Conservation (phyloP, 768 basidiomycete species). For the Albatrellus ellisii region DNA sequence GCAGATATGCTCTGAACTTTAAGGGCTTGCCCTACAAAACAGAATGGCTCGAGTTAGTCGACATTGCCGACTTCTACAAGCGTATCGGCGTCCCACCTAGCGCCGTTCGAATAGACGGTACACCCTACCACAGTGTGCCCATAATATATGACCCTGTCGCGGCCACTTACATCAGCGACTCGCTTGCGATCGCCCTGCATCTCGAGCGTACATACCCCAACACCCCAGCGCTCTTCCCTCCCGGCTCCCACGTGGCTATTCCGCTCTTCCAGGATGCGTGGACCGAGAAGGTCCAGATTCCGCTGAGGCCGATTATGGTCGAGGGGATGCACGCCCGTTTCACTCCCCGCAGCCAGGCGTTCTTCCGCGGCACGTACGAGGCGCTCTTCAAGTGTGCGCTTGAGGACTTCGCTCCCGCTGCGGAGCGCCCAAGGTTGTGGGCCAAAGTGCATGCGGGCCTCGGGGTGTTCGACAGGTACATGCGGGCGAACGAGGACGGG, state of each 20-base stretch:
- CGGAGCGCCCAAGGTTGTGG: not conserved
- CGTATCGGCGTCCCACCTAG: constrained; percentile 17
- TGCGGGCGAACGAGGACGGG: not conserved
- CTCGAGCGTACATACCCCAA: not conserved
- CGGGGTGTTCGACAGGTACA: not conserved
- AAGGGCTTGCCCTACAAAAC: constrained; percentile 23
- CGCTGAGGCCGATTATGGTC: not conserved
- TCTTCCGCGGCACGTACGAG: not conserved
- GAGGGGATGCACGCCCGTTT: not conserved
- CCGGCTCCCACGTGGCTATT: not conserved
- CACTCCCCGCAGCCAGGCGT: not conserved
- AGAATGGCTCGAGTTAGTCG: constrained; percentile 23
- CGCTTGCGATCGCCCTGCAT: not conserved
- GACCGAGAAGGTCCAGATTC: not conserved
- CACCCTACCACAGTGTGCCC: not conserved
- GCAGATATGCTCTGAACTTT: constrained; percentile 20
- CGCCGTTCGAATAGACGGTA: not conserved
- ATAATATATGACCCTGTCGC: not conserved
- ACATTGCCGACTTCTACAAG: constrained; percentile 18
- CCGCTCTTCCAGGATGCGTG: not conserved
- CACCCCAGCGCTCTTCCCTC: not conserved
- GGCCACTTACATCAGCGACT: not conserved
- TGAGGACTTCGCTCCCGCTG: not conserved
- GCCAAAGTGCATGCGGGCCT: not conserved
- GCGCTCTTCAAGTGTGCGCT: not conserved